A percentile compares a stretch with the other conserved stretches of the same genome.
These are phyloP conservation scores for Chlamydomonas sphaeroides DNA, from an alignment of 139 green algal species.

Conservation along the genomic window DNA sequence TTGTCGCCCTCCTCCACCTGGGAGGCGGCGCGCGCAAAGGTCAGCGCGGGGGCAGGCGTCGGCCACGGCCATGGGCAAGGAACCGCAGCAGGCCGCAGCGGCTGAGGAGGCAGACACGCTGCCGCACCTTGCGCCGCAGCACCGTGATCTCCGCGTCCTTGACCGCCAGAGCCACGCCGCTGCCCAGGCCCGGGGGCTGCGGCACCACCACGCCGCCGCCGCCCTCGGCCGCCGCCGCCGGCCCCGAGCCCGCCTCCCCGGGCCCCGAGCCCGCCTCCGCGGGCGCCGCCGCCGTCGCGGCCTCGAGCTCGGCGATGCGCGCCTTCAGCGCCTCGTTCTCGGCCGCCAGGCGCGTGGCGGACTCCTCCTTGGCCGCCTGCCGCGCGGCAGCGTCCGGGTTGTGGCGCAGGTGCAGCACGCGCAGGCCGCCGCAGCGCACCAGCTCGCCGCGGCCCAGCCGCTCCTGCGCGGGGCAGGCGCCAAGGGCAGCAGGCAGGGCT, in stretches of 20 bases:
- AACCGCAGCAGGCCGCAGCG: too few relatives aligned
- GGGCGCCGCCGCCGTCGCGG: slow-evolving; percentile 14
- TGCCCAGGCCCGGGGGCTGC: not conserved
- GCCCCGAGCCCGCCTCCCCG: not conserved
- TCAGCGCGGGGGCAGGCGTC: too few relatives aligned
- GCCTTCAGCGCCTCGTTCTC: slow-evolving; percentile 50
- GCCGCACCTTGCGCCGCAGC: slow-evolving; percentile 54
- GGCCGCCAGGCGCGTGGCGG: slow-evolving; percentile 43
- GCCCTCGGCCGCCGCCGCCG: not conserved
- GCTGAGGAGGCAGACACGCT: too few relatives aligned
- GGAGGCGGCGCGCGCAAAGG: too few relatives aligned
- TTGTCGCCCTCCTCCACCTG: slow-evolving; percentile 52
- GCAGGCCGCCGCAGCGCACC: slow-evolving; percentile 59
- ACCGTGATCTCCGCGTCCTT: slow-evolving; percentile 61
- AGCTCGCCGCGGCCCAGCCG: slow-evolving; percentile 77
- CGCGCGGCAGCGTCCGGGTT: slow-evolving; percentile 73
- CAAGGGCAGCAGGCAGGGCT: too few relatives aligned
- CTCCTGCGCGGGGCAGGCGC: slow-evolving; percentile 44
- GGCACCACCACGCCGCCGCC: too few relatives aligned
- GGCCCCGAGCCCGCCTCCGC: too few relatives aligned
- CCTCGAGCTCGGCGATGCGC: slow-evolving; percentile 39
- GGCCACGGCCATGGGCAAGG: too few relatives aligned
- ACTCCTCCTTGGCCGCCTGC: slow-evolving; percentile 17
- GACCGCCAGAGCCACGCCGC: slow-evolving; percentile 24
- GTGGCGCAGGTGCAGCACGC: slow-evolving; percentile 80